Base-by-base conservation (phyloP, 2,329 filamentous ascomycete species). In the Aaosphaeria pasadenensis region DNA sequence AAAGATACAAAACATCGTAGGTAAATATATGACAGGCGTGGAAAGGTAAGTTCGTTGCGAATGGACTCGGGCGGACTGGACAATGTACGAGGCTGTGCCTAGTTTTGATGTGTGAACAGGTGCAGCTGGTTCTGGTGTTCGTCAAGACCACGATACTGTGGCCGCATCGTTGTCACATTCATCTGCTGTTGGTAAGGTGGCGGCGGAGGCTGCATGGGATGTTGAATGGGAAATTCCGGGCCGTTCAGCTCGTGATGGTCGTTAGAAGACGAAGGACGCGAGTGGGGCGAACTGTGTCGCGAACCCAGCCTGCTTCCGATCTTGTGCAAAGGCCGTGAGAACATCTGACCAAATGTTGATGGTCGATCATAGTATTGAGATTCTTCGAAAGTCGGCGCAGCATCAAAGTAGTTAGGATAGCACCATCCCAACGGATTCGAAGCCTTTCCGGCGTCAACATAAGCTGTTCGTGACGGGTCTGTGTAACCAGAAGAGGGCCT, bases 341-440 rank as follows among this genome's bases (percentile, higher is more conserved):
- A 62, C 42, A 67, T 62, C 44, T 63, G 61, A n/a, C 66, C 65
- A 40, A 40, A 40, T 11, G 67, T 52, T 6, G 67, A 67, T 1
- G 64, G 62, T 7, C 67, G 60, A 42, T 69, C 59, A 49, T 67
- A 70, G 49, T 69, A 70, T 32, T 57, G 59, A 3, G 64, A 68
- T 42, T 70, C 66, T 44, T 70, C 66, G 39, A 70, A 67, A 11
- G 61, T 57, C 1, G 66, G 65, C 11, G 66, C 57, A 5, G 57
- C 51, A 39, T 65, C 67, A 38, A 67, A 69, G 47, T 70, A 70
- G 45, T 62, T 69, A 2, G 65, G 65, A 40, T 67, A 69, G 35
- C 60, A 60, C 52, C 56, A 59, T 5, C 53, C 62, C 4, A 70
- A 50, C 5, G 67, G 67, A 33, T 69, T 67, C 11, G 61, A 42